Conservation (phyloP, 805 yeast species). For the Zygoascus bituminiphila region DNA sequence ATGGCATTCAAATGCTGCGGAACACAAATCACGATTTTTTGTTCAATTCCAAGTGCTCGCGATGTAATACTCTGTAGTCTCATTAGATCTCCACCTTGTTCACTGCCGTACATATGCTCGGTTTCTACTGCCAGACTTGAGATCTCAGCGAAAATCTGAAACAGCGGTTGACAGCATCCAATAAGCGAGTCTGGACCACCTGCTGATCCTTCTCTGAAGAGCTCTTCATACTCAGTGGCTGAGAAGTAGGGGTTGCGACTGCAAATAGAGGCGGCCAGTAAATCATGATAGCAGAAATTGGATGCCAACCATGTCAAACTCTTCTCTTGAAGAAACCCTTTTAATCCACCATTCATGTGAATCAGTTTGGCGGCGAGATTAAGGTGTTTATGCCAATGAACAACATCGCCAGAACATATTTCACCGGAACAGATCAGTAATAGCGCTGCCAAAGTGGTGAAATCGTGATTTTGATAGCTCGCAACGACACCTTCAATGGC, state of each 20-base stretch:
- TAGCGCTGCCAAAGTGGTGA: slow-evolving; percentile 46
- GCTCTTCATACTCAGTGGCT: slow-evolving; percentile 46
- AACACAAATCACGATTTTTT: slow-evolving; percentile 38
- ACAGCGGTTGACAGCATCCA: slow-evolving; percentile 65
- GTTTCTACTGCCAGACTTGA: slow-evolving; percentile 50
- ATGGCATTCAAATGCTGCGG: slow-evolving; percentile 46
- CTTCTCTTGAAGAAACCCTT: slow-evolving; percentile 41
- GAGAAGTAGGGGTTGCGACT: slow-evolving; percentile 60
- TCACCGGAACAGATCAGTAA: slow-evolving; percentile 71
- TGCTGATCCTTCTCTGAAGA: slow-evolving; percentile 31
- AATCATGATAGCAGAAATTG: slow-evolving; percentile 75
- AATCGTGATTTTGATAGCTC: slow-evolving; percentile 15
- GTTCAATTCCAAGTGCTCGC: slow-evolving; percentile 35
- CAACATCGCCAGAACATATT: slow-evolving; percentile 74
- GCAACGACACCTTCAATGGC: slow-evolving; percentile 17
- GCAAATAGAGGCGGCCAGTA: slow-evolving; percentile 51
- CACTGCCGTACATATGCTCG: slow-evolving; percentile 31
- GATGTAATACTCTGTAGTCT: slow-evolving; percentile 12
- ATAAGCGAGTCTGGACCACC: slow-evolving; percentile 58
- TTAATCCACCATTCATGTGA: slow-evolving; percentile 52
- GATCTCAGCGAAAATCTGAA: slow-evolving; percentile 58
- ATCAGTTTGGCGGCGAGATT: slow-evolving; percentile 59
- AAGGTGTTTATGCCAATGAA: slow-evolving; percentile 62
- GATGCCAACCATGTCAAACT: slow-evolving; percentile 65
- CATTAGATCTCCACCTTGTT: slow-evolving; percentile 9